Conservation (phyloP, 2,329 filamentous ascomycete species). For the Colletotrichum theobromicola region DNA sequence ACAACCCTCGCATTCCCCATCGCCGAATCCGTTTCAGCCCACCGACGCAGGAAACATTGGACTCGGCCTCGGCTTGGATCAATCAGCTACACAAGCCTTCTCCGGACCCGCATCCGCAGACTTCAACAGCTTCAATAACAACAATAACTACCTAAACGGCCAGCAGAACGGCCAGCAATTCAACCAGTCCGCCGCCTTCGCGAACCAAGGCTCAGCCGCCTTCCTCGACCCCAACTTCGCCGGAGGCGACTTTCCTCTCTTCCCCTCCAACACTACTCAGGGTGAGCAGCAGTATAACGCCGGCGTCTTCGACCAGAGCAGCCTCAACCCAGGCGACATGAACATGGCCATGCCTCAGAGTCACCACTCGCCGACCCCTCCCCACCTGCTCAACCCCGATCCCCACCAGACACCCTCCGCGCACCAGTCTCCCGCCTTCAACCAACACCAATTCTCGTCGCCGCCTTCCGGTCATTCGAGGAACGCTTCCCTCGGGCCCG, state of each 20-base stretch:
- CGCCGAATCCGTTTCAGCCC: conserved; percentile 61
- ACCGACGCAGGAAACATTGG: conserved; percentile 49
- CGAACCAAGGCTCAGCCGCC: conserved; percentile 41
- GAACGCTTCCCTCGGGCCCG: conserved; percentile 61
- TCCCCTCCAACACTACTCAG: conserved; percentile 52
- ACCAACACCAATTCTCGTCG: conserved; percentile 60
- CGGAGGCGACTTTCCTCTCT: conserved; percentile 68
- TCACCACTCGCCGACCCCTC: conserved; percentile 62
- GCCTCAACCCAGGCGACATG: conserved; percentile 51
- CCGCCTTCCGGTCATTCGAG: conserved; percentile 55
- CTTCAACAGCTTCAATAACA: conserved; percentile 52
- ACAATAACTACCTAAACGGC: conserved; percentile 55
- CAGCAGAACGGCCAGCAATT: conserved; percentile 48
- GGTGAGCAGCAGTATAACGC: conserved; percentile 64
- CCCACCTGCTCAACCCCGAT: conserved; percentile 59
- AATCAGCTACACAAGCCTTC: conserved; percentile 47
- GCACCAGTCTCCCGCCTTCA: conserved; percentile 63
- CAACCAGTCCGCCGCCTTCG: conserved; percentile 43
- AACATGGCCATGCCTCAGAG: conserved; percentile 61
- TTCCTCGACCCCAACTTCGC: conserved; percentile 58
- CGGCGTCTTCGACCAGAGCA: conserved; percentile 60
- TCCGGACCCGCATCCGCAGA: conserved; percentile 43
- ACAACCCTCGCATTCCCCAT: conserved; percentile 65
- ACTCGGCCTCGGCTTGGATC: conserved; percentile 65
- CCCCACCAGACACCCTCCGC: conserved; percentile 48